These are phyloP conservation scores for Penicillium odoratum DNA, from an alignment of 495 filamentous ascomycete species.

Conservation along the genomic window DNA sequence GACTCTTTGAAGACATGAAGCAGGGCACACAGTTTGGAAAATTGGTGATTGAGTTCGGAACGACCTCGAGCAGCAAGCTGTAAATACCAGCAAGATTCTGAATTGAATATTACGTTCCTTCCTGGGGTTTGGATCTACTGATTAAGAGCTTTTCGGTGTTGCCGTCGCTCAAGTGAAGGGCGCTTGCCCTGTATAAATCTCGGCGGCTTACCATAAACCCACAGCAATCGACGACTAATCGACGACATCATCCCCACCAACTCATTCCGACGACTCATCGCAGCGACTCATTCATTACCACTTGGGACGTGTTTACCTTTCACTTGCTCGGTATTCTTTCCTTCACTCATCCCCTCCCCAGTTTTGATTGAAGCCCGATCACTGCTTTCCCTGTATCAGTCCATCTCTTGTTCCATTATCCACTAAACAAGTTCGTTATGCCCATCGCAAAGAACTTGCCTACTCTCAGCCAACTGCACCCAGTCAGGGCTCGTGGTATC, in stretches of 20 bases:
- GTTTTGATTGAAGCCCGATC: not conserved
- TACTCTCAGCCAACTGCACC: not conserved
- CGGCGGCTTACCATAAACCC: too few relatives aligned
- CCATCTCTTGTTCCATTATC: not conserved
- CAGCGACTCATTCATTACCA: not conserved
- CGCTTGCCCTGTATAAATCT: too few relatives aligned
- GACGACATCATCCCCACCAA: too few relatives aligned
- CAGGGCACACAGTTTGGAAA: slow-evolving; percentile 77
- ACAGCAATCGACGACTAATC: too few relatives aligned
- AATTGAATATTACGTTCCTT: not conserved
- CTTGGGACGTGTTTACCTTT: not conserved
- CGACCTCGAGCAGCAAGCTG: slow-evolving; percentile 43
- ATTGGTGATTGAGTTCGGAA: slow-evolving; percentile 61
- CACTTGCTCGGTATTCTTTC: too few relatives aligned
- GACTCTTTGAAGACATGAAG: slow-evolving; percentile 73
- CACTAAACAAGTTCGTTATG: not conserved
- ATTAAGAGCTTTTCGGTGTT: not conserved
- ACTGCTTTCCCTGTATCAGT: too few relatives aligned
- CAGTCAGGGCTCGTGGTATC: not conserved
- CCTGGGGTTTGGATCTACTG: not conserved
- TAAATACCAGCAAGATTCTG: slow-evolving; percentile 20
- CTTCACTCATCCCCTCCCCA: not conserved
- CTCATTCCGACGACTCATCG: too few relatives aligned
- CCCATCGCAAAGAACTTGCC: too few relatives aligned
- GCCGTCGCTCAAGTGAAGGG: not conserved